These are phyloP conservation scores for Acanthamoeba healyi DNA, from an alignment of 208 protist genomes.

Conservation along the genomic window DNA sequence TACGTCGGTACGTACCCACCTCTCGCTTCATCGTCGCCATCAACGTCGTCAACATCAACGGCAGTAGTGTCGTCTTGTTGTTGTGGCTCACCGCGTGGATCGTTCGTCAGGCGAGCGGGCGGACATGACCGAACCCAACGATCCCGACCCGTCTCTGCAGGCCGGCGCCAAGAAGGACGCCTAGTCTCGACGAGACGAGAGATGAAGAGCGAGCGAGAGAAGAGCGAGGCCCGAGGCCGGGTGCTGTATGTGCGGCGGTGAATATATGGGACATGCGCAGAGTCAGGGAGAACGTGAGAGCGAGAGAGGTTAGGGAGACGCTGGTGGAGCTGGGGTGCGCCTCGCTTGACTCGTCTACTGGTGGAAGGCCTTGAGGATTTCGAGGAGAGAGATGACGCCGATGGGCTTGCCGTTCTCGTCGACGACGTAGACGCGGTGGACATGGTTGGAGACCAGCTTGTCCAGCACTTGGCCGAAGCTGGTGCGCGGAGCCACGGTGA, in stretches of 20 bases:
- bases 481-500: conserved; percentile 7
- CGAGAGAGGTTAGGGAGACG: background rate
- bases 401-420: conserved; percentile 45
- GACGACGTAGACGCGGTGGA: conserved; percentile 63
- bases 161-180: background rate
- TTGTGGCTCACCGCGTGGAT: background rate
- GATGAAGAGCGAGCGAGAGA: background rate
- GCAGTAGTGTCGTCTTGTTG: background rate
- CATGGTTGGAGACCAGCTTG: conserved; percentile 32
- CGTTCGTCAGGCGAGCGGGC: conserved; percentile 33
- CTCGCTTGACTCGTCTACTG: too few species aligned
- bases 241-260: background rate
- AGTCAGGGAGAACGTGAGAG: background rate
- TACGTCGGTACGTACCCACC: conserved; percentile 74
- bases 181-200: background rate
- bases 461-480: conserved; percentile 44
- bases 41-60: too few species aligned
- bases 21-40: too few species aligned
- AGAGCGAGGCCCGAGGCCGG: background rate
- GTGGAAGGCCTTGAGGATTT: conserved; percentile 41
- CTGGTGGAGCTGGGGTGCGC: background rate
- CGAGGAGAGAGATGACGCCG: conserved; percentile 40
- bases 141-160: background rate
- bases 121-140: conserved; percentile 58
- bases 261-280: background rate